A percentile compares a stretch with the other conserved stretches of the same genome.
Evolutionary conservation across 2,329 filamentous ascomycete genomes (phyloP).

Genomic region (Coleophoma cylindrospora): DNA sequence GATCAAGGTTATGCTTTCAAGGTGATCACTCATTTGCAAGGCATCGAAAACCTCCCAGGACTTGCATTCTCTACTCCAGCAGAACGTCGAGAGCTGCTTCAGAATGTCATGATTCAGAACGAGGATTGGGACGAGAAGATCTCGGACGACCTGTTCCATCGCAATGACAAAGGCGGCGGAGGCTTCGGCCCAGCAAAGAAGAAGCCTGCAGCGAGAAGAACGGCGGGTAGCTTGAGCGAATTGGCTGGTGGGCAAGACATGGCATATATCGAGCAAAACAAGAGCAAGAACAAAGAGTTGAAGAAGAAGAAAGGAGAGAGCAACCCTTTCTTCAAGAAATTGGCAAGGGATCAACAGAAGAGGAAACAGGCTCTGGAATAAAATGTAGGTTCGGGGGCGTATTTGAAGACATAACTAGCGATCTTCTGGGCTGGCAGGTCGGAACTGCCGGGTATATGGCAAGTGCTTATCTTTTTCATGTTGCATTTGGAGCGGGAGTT

Average conservation of each 20-base stretch:
- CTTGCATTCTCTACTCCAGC: conserved; percentile 74
- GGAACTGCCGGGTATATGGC: no score
- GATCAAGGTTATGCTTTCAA: conserved; percentile 99
- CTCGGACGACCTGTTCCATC: conserved; percentile 61
- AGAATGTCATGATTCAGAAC: conserved; percentile 84
- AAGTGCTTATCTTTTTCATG: no score
- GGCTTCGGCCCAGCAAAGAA: conserved; percentile 36
- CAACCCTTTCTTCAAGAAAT: conserved; percentile 60
- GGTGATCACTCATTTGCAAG: conserved; percentile 92
- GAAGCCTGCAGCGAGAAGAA: conserved; percentile 65
- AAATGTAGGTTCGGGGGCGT: neutral
- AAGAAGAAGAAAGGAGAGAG: conserved; percentile 57
- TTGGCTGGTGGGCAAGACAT: conserved; percentile 91
- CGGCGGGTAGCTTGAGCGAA: conserved; percentile 79
- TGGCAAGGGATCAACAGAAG: conserved; percentile 56
- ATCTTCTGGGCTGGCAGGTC: no score
- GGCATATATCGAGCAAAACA: conserved; percentile 89
- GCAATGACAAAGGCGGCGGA: conserved; percentile 25
- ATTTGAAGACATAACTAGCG: neutral
- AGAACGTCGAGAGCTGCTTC: conserved; percentile 80
- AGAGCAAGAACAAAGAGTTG: conserved; percentile 61
- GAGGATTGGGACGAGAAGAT: conserved; percentile 71
- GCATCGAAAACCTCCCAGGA: conserved; percentile 77
- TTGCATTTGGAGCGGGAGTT: no score
- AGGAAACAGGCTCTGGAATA: conserved; percentile 36